Evolutionary conservation across 345 rosid genomes (phyloP), one percentile per base, ranked within the genome.

Genomic region (Syzygium grande): DNA sequence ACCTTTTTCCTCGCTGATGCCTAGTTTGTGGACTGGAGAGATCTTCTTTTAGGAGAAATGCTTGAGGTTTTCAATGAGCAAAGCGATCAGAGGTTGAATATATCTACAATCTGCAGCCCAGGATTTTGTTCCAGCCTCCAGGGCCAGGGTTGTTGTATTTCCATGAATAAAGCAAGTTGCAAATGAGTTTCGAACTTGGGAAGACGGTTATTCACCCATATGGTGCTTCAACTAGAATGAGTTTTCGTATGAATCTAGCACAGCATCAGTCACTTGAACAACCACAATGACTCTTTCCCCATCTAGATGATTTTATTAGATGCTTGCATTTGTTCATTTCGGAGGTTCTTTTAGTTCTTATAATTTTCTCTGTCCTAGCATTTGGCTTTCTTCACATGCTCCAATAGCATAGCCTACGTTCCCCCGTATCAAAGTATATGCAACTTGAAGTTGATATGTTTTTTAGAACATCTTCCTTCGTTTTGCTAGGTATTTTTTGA

Each of bases 401-500:
- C 80, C 25, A 5, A 38, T 38, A 73, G 49, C 80, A 73, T 38
- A 73, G 27, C 27, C 49, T 73, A 9, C 10, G 43, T 49, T 73
- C 80, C 49, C 27, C 11, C 1, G 38, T 77, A 41, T 79, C 6
- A 5, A 23, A 58, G 29, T 41, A 21, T 77, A 68, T 22, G 55
- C 49, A 30, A 68, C 25, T 56, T 9, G 78, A 85, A 85, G 87
- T 85, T 2, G 19, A 59, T 10, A 13, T 77, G 46, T 78, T 87
- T 27, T 27, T 12, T 52, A 58, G 19, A 46, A 63, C 83, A 52
- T 23, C 49, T 15, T 49, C 51, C 56, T 58, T 11, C 78, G 58
- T 58, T 56, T 22, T 78, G 61, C 86, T 91, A 95, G 98, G 91
- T 94, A 94, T 88, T 88, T 85, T 63, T 96, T 97, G 30, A 96